Evolutionary conservation across 371 early-diverging fungal species (phyloP), one percentile per base, ranked within the genome.

Genomic region (Actinomortierella wolfii): DNA sequence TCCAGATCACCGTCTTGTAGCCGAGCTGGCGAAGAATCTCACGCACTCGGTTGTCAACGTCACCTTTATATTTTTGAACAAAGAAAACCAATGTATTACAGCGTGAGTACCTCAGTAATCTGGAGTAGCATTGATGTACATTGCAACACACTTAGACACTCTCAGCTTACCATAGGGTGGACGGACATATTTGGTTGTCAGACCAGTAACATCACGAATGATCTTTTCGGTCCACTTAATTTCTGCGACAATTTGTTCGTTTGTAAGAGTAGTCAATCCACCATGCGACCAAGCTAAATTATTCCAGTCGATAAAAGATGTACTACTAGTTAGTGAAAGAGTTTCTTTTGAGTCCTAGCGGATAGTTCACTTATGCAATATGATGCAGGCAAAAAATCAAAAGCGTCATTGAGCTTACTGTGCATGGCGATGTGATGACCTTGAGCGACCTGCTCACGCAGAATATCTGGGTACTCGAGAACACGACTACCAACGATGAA

Each of bases 201-300:
- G 58, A 8, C 90, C 90, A 41, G 81, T 87, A 23, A 84, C 80
- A 49, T 87, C 83, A 50, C 85, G 80, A 64, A 92, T 86, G 52
- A 81, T 81, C 29, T 76, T 59, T 62, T 84, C 88, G 11, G 83
- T 85, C 85, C 85, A 89, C 57, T 83, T 83, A 39, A 91, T 65
- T 66, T 92, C 91, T 40, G 89, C 89, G 34, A 90, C 81, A 40
- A 92, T 79, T 57, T 85, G 82, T 42, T 89, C 87, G 49, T 81
- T 88, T 20, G 86, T 77, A 53, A 82, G 58, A 0, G 87, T 76
- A 14, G 91, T 88, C 79, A 90, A 65, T 40, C 78, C 80, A 6
- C 76, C 78, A 49, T 91, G 92, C 28, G 88, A 83, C 85, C 85
- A 83, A 7, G 63, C 68, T 71, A 48, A 56, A 65, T 41, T 58